Evolutionary conservation across 2,329 filamentous ascomycete genomes (phyloP).

Genomic region (Penicillium polonicum): DNA sequence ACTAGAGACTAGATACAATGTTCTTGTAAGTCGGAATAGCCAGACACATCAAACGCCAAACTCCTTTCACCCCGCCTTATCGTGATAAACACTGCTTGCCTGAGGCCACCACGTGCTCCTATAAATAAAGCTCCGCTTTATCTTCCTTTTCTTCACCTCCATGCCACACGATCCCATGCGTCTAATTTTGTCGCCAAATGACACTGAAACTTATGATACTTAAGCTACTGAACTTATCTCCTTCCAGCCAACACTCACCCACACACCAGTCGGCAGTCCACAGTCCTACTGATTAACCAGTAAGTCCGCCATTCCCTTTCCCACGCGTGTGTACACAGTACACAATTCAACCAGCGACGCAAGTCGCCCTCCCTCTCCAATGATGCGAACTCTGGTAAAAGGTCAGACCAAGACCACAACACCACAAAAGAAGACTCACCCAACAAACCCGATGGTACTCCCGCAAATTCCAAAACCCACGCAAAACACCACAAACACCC

Average conservation of each 20-base stretch:
- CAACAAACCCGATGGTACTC: slow-evolving; percentile 27
- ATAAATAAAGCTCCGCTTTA: slow-evolving; percentile 4
- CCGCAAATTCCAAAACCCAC: not conserved
- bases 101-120: not conserved
- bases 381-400: slow-evolving; percentile 49
- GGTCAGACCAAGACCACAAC: slow-evolving; percentile 40
- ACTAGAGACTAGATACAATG: not conserved
- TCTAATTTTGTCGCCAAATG: not conserved
- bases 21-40: not conserved
- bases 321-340: not conserved
- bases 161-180: not conserved
- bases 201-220: not conserved
- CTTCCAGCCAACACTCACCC: not conserved
- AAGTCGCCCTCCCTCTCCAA: slow-evolving; percentile 31
- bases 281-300: not conserved
- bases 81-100: slow-evolving; percentile 10
- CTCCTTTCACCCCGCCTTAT: slow-evolving; percentile 22
- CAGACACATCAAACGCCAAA: not conserved
- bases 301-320: slow-evolving; percentile 3
- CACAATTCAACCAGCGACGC: not conserved
- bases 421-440: slow-evolving; percentile 7
- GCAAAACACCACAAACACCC: not conserved
- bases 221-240: not conserved
- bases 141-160: slow-evolving; percentile 1
- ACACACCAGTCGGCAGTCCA: not conserved